Evolutionary conservation across 768 basidiomycete species (phyloP).

Genomic region (Hericium erinaceus): DNA sequence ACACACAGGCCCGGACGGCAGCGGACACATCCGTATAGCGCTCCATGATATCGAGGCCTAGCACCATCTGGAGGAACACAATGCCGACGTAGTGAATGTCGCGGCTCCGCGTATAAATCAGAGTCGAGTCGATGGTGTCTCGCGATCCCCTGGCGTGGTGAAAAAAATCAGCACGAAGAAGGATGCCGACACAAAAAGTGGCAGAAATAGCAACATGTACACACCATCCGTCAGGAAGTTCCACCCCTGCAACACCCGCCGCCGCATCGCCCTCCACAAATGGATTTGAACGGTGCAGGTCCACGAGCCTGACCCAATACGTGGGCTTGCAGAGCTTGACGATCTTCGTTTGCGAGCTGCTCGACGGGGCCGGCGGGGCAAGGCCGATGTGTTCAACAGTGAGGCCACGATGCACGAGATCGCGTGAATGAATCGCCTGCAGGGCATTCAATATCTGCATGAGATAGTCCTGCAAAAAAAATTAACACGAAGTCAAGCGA

Average conservation of each 20-base stretch:
- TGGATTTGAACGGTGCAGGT: conserved; percentile 78
- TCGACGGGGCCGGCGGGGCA: conserved; percentile 28
- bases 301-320: conserved; percentile 64
- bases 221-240: conserved; percentile 39
- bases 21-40: conserved; percentile 43
- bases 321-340: conserved; percentile 69
- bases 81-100: conserved; percentile 82
- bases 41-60: conserved; percentile 59
- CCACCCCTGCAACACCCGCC: too few relatives aligned
- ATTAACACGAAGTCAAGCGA: background rate
- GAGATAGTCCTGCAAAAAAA: conserved; percentile 55
- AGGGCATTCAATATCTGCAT: conserved; percentile 63
- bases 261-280: conserved; percentile 35
- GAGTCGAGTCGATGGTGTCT: conserved; percentile 70
- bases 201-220: background rate
- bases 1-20: conserved; percentile 50
- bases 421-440: conserved; percentile 53
- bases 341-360: conserved; percentile 43
- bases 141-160: conserved; percentile 49
- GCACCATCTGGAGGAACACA: conserved; percentile 75
- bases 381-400: conserved; percentile 53
- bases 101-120: conserved; percentile 67
- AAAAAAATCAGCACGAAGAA: background rate
- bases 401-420: conserved; percentile 66
- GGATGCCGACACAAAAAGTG: background rate